These are phyloP conservation scores for Sarocladium brachiariae DNA, from an alignment of 2,329 filamentous ascomycete genomes.

Conservation along the genomic window DNA sequence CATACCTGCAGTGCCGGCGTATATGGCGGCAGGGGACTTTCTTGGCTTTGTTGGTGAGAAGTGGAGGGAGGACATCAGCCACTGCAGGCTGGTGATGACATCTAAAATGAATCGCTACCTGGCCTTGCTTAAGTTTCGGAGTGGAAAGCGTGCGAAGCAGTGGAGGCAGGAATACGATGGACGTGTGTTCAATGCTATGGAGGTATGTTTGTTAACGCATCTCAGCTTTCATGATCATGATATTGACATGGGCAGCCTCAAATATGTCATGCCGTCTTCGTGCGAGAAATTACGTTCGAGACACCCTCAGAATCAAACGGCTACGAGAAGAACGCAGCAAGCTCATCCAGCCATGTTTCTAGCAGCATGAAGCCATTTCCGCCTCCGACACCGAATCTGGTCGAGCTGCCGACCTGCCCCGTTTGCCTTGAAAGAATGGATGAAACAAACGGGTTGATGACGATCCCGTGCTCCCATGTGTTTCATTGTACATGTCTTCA, in stretches of 20 bases:
- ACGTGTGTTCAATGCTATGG: conserved; percentile 85
- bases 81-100: conserved; percentile 92
- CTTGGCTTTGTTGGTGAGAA: conserved; percentile 85
- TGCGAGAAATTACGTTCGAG: conserved; percentile 85
- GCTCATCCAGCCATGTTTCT: conserved; percentile 29
- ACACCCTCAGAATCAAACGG: conserved; percentile 45
- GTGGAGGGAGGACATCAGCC: conserved; percentile 79
- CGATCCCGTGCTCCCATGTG: conserved; percentile 93
- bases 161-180: conserved; percentile 90
- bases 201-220: conserved; percentile 43
- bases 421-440: conserved; percentile 98
- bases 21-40: conserved; percentile 86
- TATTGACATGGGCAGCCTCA: conserved; percentile 53
- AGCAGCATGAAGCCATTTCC: conserved; percentile 52
- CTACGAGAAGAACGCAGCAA: conserved; percentile 48
- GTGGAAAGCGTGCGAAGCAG: conserved; percentile 62
- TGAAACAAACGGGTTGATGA: conserved; percentile 88
- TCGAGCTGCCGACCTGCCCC: conserved; percentile 91
- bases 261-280: conserved; percentile 89
- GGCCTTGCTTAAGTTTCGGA: conserved; percentile 89
- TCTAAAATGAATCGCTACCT: conserved; percentile 85
- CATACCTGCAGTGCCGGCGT: conserved; percentile 89
- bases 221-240: neutral
- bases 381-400: conserved; percentile 68
- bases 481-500: conserved; percentile 96